Base-by-base conservation (phyloP, 345 rosid genomes). In the Gossypium ekmanianum region DNA sequence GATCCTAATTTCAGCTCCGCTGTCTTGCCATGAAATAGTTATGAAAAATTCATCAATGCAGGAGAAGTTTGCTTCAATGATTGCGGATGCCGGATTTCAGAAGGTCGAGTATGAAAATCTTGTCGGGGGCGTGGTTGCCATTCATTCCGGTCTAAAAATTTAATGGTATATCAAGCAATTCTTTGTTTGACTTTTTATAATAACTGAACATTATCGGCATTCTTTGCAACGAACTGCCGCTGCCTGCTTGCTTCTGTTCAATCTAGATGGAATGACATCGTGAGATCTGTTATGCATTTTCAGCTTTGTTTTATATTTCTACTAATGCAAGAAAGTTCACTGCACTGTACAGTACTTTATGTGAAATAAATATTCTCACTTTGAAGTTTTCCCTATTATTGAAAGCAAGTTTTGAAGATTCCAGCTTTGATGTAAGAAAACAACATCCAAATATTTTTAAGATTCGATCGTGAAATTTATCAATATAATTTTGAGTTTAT, bases 51-150 rank as follows among this genome's bases (percentile, higher is more conserved):
- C 71, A 65, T 61, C 34, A 55, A 71, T 79, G 85, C 89, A 91
- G 95, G 98, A 90, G 77, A 85, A 79, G 68, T 95, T 93, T 65
- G 99, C 97, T 13, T 79, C 93, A 16, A 90, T 95, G 98, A 90
- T 95, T 17, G 90, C 90, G 34, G 98, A 89, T 45, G 92, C 94
- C 22, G 98, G 98, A 69, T 95, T 95, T 82, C 88, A 91, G 87
- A 93, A 86, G 83, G 97, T 95, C 57, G 99, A 91, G 82, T 95
- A 91, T 57, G 99, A 95, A 84, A 91, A 95, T 86, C 89, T 95
- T 13, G 94, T 93, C 0, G 97, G 94, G 10, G 99, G 99, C 74
- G 96, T 95, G 27, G 97, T 93, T 11, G 92, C 98, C 78, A 89
- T 94, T 68, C 99, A 95, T 73, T 95, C 98, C 0, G 96, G 90